Evolutionary conservation across 805 yeast genomes (phyloP).

Genomic region (Lipomyces spencermartinsiae): DNA sequence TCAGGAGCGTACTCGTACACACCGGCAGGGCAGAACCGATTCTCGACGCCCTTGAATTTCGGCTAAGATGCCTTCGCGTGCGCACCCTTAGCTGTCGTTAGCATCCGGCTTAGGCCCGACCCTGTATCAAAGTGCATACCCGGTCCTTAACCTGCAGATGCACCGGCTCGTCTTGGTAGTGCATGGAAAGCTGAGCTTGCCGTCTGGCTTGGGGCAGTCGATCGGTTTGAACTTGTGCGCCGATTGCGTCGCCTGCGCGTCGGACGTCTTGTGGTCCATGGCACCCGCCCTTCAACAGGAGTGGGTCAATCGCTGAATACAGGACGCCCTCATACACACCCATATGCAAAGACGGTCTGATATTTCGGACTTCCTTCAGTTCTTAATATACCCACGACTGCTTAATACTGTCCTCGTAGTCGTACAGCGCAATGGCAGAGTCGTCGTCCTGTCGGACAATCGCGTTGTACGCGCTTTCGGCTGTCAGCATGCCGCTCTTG

Average conservation of each 20-base stretch:
- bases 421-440: conserved; percentile 50
- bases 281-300: conserved; percentile 80
- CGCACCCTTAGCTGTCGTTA: conserved; percentile 45
- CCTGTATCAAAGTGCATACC: conserved; percentile 15
- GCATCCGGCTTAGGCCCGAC: background rate
- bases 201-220: conserved; percentile 95
- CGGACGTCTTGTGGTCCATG: conserved; percentile 86
- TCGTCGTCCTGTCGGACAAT: conserved; percentile 45
- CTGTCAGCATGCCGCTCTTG: conserved; percentile 94
- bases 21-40: conserved; percentile 97
- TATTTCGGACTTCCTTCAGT: conserved; percentile 81
- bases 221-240: conserved; percentile 75
- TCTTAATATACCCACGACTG: conserved; percentile 89
- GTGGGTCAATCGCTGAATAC: conserved; percentile 82
- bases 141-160: conserved; percentile 66
- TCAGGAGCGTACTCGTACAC: conserved; percentile 92
- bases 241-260: conserved; percentile 69
- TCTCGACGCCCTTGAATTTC: conserved; percentile 83
- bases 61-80: conserved; percentile 78
- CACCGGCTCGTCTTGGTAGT: conserved; percentile 90
- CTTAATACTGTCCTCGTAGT: conserved; percentile 69
- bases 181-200: conserved; percentile 88
- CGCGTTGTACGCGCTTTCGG: conserved; percentile 72
- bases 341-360: conserved; percentile 90
- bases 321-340: conserved; percentile 82